These are phyloP conservation scores for Pharnaceum exiguum DNA, from an alignment of 148 eudicot genomes.

Conservation along the genomic window DNA sequence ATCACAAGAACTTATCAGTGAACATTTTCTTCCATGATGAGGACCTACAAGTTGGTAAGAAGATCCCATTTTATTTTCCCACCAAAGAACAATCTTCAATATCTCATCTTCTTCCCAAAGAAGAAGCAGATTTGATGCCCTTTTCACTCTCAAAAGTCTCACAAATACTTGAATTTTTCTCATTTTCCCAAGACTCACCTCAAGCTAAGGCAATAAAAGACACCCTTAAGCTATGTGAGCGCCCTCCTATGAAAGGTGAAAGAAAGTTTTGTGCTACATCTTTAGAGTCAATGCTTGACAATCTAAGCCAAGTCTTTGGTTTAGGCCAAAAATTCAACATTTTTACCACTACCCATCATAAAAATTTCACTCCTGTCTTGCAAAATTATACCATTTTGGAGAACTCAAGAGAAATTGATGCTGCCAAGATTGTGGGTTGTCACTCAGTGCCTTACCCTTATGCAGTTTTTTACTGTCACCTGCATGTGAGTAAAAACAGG, in stretches of 20 bases:
- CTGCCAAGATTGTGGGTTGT: conserved; percentile 43
- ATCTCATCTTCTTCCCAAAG: conserved; percentile 40
- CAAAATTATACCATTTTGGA: conserved; percentile 49
- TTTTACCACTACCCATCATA: conserved; percentile 33
- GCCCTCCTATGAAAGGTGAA: conserved; percentile 34
- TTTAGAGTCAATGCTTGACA: conserved; percentile 45
- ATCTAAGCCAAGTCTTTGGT: conserved; percentile 17
- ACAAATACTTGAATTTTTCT: conserved; percentile 34
- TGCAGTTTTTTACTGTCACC: conserved; percentile 56
- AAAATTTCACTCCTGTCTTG: conserved; percentile 21
- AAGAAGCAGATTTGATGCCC: conserved; percentile 52
- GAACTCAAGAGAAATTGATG: conserved; percentile 22
- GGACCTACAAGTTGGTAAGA: conserved; percentile 40
- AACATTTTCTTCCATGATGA: conserved; percentile 42
- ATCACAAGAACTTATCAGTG: conserved; percentile 37
- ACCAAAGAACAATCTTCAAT: conserved; percentile 28
- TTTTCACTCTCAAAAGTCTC: conserved; percentile 38
- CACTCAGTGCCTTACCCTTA: conserved; percentile 74
- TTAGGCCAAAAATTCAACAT: conserved; percentile 23
- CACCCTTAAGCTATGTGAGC: conserved; percentile 37
- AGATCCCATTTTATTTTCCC: conserved; percentile 42
- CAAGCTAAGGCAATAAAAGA: conserved; percentile 44
- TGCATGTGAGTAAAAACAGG: conserved; percentile 38
- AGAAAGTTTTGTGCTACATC: conserved; percentile 46
- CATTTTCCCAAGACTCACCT: conserved; percentile 28